Evolutionary conservation across 2,329 filamentous ascomycete species (phyloP), one percentile per base, ranked within the genome.

Genomic region (Onygenales sp.): DNA sequence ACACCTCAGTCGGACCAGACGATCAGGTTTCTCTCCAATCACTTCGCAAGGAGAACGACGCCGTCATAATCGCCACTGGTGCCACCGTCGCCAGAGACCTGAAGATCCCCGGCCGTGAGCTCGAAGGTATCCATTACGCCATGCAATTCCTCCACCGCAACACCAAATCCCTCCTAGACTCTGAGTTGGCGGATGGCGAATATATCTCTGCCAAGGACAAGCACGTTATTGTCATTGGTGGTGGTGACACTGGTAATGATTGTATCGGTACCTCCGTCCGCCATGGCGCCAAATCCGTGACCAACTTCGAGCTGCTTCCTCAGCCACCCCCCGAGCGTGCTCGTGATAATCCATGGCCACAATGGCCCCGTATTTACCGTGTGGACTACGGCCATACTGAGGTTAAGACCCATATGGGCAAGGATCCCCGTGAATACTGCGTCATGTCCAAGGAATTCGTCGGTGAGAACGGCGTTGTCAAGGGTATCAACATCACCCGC

Each of bases 61-160:
- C 90, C 17, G 90, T 96, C 27, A 81, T 96, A 60, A 86, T 96
- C 65, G 88, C 90, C 53, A 96, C 92, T 36, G 92, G 92, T 69
- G 89, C 92, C 41, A 96, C 92, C 27, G 89, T 96, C 57, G 89
- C 89, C 55, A 88, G 92, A 72, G 91, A 97, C 69, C 80, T 96
- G 52, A 90, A 90, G 58, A 94, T 95, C 66, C 87, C 90, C 67
- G 87, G 87, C 63, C 89, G 92, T 63, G 87, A 89, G 69, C 78
- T 95, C 7, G 84, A 92, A 47, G 92, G 92, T 51, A 87, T 97
- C 54, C 91, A 97, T 75, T 96, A 87, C 65, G 92, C 92, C 61
- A 97, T 96, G 92, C 85, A 95, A 72, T 96, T 96, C 79, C 72
- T 97, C 66, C 90, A 95, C 80, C 87, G 87, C 76, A 97, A 97